These are phyloP conservation scores for Penicillium sp. DNA, from an alignment of 2,329 filamentous ascomycete genomes.

Conservation along the genomic window DNA sequence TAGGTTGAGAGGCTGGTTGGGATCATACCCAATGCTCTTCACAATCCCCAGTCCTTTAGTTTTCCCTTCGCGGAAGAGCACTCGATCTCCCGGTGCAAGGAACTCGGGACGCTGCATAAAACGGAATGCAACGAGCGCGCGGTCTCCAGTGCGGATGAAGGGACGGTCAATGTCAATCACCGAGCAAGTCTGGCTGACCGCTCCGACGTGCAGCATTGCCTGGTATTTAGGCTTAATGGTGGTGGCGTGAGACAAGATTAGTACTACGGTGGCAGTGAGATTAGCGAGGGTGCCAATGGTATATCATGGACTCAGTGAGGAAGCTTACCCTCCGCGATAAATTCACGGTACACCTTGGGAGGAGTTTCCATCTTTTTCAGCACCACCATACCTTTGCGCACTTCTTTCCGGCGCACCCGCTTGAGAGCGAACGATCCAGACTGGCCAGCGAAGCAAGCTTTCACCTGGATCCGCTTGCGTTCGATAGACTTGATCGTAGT, in stretches of 20 bases:
- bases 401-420: constrained; percentile 84
- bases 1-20: constrained; percentile 55
- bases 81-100: constrained; percentile 80
- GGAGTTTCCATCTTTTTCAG: constrained; percentile 79
- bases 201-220: constrained; percentile 96
- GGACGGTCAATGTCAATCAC: constrained; percentile 98
- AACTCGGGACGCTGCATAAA: constrained; percentile 97
- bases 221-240: constrained; percentile 98
- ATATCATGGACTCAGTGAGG: background rate
- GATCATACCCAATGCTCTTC: constrained; percentile 86
- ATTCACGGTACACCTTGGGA: constrained; percentile 75
- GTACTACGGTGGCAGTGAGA: constrained; percentile 58
- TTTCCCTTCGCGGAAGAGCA: constrained; percentile 90
- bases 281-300: background rate
- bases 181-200: constrained; percentile 91
- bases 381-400: constrained; percentile 97
- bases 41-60: constrained; percentile 97
- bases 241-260: constrained; percentile 93
- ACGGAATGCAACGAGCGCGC: constrained; percentile 90
- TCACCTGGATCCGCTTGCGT: constrained; percentile 86
- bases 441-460: constrained; percentile 86
- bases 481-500: constrained; percentile 93
- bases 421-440: constrained; percentile 91
- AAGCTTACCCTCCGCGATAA: constrained; percentile 72
- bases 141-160: constrained; percentile 90